These are phyloP conservation scores for Neurospora sp. DNA, from an alignment of 495 filamentous ascomycete genomes.

Conservation along the genomic window DNA sequence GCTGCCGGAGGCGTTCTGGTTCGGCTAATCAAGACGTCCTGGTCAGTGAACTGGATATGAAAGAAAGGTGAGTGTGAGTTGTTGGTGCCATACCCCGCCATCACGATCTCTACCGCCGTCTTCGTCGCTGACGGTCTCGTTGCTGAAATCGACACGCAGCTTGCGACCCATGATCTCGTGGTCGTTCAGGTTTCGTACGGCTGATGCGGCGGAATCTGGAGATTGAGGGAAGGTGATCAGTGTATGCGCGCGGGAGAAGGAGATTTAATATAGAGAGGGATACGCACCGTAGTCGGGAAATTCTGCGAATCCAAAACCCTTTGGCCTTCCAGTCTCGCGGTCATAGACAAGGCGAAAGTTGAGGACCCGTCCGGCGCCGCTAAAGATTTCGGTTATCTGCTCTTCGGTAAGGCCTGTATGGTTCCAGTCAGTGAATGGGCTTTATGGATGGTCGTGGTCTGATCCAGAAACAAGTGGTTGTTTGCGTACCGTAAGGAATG, in stretches of 20 bases:
- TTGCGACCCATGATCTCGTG: conserved; percentile 94
- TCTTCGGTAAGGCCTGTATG: conserved; percentile 78
- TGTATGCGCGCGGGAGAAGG: background rate
- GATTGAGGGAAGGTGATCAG: background rate
- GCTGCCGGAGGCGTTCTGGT: background rate
- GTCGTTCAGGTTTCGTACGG: conserved; percentile 92
- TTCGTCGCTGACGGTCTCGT: conserved; percentile 75
- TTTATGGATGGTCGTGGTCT: background rate
- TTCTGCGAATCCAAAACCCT: conserved; percentile 94
- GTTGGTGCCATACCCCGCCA: conserved; percentile 10
- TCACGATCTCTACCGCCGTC: conserved; percentile 27
- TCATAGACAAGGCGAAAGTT: conserved; percentile 94
- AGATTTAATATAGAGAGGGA: background rate
- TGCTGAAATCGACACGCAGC: conserved; percentile 87
- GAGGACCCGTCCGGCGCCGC: conserved; percentile 75
- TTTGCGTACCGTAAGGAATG: conserved; percentile 56
- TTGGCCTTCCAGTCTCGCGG: conserved; percentile 86
- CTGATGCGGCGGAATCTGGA: conserved; percentile 79
- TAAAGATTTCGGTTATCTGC: conserved; percentile 85
- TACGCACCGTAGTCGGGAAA: conserved; percentile 62
- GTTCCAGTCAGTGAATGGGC: background rate
- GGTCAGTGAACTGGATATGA: background rate
- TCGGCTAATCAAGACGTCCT: background rate
- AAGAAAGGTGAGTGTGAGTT: background rate
- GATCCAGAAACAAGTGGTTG: background rate